These are phyloP conservation scores for Fusarium anthophilum DNA, from an alignment of 2,329 filamentous ascomycete species.

Conservation along the genomic window DNA sequence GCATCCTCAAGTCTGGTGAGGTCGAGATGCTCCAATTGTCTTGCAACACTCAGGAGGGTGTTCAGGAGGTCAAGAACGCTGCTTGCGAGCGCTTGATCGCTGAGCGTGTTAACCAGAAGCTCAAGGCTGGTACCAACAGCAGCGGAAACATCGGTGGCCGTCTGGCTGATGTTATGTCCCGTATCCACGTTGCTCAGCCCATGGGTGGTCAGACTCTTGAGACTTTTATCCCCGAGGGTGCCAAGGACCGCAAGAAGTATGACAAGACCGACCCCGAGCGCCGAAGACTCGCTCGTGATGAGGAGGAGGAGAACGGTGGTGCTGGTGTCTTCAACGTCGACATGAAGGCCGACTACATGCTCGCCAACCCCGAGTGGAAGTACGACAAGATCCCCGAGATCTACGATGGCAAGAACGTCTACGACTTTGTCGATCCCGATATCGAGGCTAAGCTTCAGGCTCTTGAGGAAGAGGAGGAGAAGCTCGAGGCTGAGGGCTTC, in stretches of 20 bases:
- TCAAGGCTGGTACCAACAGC: constrained; percentile 87
- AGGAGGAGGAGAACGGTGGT: constrained; percentile 92
- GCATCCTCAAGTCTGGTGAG: constrained; percentile 84
- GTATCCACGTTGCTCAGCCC: constrained; percentile 97
- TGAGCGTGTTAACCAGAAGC: constrained; percentile 92
- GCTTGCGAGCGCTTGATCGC: constrained; percentile 94
- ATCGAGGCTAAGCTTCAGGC: constrained; percentile 93
- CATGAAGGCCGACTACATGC: constrained; percentile 85
- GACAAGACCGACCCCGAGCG: constrained; percentile 90
- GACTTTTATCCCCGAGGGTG: constrained; percentile 87
- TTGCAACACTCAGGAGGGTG: constrained; percentile 93
- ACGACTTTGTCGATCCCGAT: constrained; percentile 96
- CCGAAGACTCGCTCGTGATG: constrained; percentile 80
- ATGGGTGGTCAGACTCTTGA: constrained; percentile 82
- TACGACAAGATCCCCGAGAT: constrained; percentile 95
- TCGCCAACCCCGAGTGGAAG: constrained; percentile 93
- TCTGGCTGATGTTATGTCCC: constrained; percentile 87
- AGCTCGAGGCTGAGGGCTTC: constrained; percentile 88
- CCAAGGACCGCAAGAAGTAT: constrained; percentile 85
- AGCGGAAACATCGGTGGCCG: constrained; percentile 81
- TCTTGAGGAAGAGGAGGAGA: constrained; percentile 95
- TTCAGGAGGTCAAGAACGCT: constrained; percentile 94
- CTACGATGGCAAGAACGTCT: constrained; percentile 95
- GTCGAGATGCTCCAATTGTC: constrained; percentile 94
- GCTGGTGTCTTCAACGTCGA: constrained; percentile 97